Base-by-base conservation (phyloP, 345 rosid genomes). In the Brassica nigra region DNA sequence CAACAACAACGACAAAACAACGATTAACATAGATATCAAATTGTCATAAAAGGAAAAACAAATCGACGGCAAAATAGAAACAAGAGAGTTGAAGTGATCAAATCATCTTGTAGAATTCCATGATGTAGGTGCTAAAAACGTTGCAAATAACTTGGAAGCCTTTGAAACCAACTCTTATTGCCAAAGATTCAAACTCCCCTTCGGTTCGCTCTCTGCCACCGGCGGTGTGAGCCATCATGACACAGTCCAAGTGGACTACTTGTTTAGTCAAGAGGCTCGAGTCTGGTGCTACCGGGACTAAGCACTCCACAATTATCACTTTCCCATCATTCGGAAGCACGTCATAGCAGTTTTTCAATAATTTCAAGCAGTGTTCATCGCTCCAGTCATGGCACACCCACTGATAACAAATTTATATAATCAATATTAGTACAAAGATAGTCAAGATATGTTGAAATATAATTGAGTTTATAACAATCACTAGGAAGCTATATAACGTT, bases 301-400 rank as follows among this genome's bases (percentile, higher is more conserved):
- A 20, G 62, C 62, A 58, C 14, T 58, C 62, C 30, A 58, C 62
- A 58, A 10, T 30, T 58, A 58, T 20, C 62, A 58, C 62, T 23
- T 58, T 58, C 1, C 62, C 62, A 9, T 20, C 28, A 8, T 58
- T 30, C 4, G 62, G 62, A 58, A 58, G 62, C n/a, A 14, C 30
- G 23, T 58, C 62, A 58, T 58, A 58, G 62, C 62, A 58, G 62
- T 58, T 58, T 9, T 58, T 58, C 62, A 58, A 9, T 23, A 58
- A 23, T 20, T 58, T 20, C 30, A 58, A 58, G 62, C 62, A 58
- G 30, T 58, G 62, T 20, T 23, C 62, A 5, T 58, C 62, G 62
- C 62, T 58, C 62, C 62, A 58, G 62, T 58, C 62, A 58, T 58
- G 62, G 62, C 62, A 58, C 2, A 58, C 62, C 62, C 62, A 58